These are phyloP conservation scores for Aspergillus caelatus DNA, from an alignment of 2,329 filamentous ascomycete genomes.

Conservation along the genomic window DNA sequence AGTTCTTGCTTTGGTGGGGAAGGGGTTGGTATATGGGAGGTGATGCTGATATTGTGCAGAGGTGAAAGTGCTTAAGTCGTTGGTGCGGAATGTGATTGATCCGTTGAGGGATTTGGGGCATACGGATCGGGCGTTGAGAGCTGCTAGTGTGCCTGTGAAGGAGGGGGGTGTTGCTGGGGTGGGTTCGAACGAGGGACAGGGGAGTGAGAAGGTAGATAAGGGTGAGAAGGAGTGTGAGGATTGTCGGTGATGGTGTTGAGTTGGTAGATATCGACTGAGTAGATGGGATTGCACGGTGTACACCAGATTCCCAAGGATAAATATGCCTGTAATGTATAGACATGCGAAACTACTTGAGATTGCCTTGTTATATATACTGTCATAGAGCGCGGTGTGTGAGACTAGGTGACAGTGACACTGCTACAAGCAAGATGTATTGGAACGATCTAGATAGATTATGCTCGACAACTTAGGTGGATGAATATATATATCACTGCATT, in stretches of 20 bases:
- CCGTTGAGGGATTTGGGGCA: constrained; percentile 79
- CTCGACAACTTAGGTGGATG: background rate
- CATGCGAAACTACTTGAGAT: background rate
- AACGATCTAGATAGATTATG: background rate
- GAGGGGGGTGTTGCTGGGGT: constrained; percentile 10
- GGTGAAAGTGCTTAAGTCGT: constrained; percentile 85
- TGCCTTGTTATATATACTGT: background rate
- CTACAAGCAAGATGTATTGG: background rate
- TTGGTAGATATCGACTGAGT: background rate
- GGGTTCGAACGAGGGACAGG: too few relatives aligned
- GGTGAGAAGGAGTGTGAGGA: constrained; percentile 28
- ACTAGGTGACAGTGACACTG: too few relatives aligned
- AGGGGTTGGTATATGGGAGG: too few relatives aligned
- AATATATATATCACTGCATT: constrained; percentile 14
- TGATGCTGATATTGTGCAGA: constrained; percentile 49
- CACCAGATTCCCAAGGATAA: background rate
- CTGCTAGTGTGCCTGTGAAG: constrained; percentile 4
- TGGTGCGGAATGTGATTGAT: constrained; percentile 79
- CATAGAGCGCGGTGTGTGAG: background rate
- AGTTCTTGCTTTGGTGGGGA: background rate
- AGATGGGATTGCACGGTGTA: background rate
- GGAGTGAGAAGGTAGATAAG: constrained; percentile 40
- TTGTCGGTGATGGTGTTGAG: constrained; percentile 22
- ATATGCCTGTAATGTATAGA: background rate
- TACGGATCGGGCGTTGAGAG: constrained; percentile 61